phyloP scores from a whole-genome alignment of 257 asterid genomes.

The Hygrophila difformis region DNA sequence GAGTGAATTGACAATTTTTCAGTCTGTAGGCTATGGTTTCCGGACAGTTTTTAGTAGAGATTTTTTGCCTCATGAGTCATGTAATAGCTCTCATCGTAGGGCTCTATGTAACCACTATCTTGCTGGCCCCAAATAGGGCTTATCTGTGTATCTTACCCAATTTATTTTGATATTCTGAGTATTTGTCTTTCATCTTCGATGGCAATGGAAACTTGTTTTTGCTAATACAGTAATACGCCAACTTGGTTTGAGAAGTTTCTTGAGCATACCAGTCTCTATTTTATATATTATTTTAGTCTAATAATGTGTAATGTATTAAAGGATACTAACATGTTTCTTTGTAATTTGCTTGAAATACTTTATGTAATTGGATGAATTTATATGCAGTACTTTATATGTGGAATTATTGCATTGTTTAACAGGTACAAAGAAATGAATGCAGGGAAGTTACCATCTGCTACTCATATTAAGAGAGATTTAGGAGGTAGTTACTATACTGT shows the following conservation, averaged over 20 bases:
- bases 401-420: constrained; percentile 25
- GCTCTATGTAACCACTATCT: background rate
- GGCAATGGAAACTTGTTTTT: constrained; percentile 4
- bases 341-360: background rate
- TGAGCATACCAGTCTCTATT: background rate
- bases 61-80: no score
- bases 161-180: background rate
- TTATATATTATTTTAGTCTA: no score
- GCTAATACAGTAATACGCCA: no score
- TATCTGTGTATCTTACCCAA: no score
- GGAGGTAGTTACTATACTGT: constrained; percentile 60
- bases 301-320: no score
- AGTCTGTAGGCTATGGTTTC: no score
- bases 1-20: background rate
- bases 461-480: constrained; percentile 26
- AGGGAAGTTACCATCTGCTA: constrained; percentile 69
- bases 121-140: background rate
- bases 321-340: constrained; percentile 1
- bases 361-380: background rate
- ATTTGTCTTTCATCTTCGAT: constrained; percentile 6
- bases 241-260: background rate
- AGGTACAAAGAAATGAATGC: constrained; percentile 63
- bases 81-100: background rate
- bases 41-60: no score
- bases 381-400: background rate